Conservation (phyloP, 192 early-diverging fungal species). For the Entrophospora sp. region DNA sequence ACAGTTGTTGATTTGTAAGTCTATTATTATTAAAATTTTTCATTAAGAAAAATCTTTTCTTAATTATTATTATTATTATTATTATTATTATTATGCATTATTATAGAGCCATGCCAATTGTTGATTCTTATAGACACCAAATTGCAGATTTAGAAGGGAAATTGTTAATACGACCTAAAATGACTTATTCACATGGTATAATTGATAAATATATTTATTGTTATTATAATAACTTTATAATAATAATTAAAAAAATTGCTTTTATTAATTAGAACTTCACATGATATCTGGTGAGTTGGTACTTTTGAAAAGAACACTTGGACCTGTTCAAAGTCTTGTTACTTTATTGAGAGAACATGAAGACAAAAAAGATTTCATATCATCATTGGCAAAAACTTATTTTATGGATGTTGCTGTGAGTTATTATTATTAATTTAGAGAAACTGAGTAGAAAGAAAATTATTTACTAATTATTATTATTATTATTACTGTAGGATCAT, state of each 20-base stretch:
- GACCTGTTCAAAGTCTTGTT: constrained; percentile 37
- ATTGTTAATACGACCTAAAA: constrained; percentile 28
- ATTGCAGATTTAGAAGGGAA: constrained; percentile 33
- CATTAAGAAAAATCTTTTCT: too few species aligned
- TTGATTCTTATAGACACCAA: constrained; percentile 31
- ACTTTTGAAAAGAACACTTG: constrained; percentile 34
- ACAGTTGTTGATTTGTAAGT: constrained; percentile 32
- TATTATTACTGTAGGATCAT: constrained; percentile 34
- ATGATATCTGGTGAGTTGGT: constrained; percentile 36
- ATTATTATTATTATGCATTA: background rate
- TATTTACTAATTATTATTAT: background rate
- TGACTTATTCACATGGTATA: constrained; percentile 30
- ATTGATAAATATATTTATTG: too few species aligned
- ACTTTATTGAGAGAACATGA: constrained; percentile 22
- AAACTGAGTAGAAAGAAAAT: background rate
- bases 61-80: too few species aligned
- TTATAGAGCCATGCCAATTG: constrained; percentile 33
- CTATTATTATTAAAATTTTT: too few species aligned
- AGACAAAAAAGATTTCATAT: constrained; percentile 27
- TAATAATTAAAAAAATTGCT: too few species aligned
- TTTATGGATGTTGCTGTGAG: constrained; percentile 35
- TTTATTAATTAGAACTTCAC: constrained; percentile 26
- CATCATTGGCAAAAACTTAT: constrained; percentile 31
- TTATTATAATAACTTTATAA: too few species aligned
- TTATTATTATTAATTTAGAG: background rate